phyloP scores from a whole-genome alignment of 2,329 filamentous ascomycete species.

The Ophiostoma piceae region DNA sequence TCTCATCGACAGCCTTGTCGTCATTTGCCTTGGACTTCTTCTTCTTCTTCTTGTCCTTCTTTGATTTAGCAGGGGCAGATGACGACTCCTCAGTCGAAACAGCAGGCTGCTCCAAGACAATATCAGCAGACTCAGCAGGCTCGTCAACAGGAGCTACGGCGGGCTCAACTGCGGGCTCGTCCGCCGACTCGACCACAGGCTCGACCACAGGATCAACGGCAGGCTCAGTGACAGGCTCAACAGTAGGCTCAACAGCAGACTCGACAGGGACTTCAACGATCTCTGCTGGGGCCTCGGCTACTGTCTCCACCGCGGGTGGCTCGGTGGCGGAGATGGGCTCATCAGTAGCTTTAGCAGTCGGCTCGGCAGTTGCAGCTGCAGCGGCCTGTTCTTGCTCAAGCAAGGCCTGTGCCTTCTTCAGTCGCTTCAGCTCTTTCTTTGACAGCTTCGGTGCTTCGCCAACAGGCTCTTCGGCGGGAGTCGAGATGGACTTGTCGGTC shows the following conservation, averaged over 20 bases:
- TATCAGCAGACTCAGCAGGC: not conserved
- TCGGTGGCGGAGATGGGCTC: not conserved
- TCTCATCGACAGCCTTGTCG: not conserved
- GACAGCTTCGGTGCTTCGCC: not conserved
- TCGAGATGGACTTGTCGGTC: not conserved
- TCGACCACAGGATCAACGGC: not conserved
- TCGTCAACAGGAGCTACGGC: not conserved
- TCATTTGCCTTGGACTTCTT: slow-evolving; percentile 2
- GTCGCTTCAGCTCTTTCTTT: slow-evolving; percentile 4
- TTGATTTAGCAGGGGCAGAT: slow-evolving; percentile 11
- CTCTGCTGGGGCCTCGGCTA: not conserved
- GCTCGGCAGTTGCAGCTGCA: not conserved
- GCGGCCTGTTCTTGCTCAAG: not conserved
- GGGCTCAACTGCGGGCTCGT: not conserved
- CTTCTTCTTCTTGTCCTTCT: slow-evolving; percentile 21
- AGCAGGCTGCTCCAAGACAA: not conserved
- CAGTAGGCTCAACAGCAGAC: not conserved
- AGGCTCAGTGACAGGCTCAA: not conserved
- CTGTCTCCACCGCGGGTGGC: not conserved
- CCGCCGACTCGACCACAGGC: not conserved
- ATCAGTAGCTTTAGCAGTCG: not conserved
- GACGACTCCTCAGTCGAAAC: not conserved
- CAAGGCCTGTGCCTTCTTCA: slow-evolving; percentile 7
- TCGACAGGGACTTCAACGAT: not conserved
- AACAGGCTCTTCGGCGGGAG: not conserved